Evolutionary conservation across 2,329 filamentous ascomycete species (phyloP), one percentile per base, ranked within the genome.

Genomic region (Colletotrichum tropicicola): DNA sequence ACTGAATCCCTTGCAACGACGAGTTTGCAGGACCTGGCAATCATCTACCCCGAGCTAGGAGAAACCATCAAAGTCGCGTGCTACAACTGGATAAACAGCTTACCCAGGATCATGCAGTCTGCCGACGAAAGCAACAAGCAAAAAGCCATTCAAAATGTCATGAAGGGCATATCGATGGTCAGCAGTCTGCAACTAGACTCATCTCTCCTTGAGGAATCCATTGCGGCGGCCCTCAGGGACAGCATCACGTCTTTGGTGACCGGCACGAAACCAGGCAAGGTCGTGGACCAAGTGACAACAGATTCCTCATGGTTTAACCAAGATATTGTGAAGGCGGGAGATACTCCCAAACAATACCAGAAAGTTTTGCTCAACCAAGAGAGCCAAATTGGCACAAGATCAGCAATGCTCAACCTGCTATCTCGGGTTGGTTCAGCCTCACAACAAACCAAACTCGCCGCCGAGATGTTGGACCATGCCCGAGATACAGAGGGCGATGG

Each of bases 101-200:
- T 99, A 17, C 91, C 95, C 5, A 87, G 94, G 15, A 78, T 93
- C 13, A 94, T 98, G 89, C 93, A 95, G 74, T 88, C 89, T 8
- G 91, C 89, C 69, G 94, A 98, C 71, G 93, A 97, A 70, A 83
- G 84, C n/a, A 82, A 85, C 27, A 97, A 97, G 74, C 85, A 89
- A 66, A 85, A 86, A 59, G 89, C 90, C 2, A 85, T 98, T 25
- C 85, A 86, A 27, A 92, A 95, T 67, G 85, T 99, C n/a, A 87
- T 91, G 13, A 91, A 89, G 49, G 89, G 92, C 0, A 89, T 93
- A 55, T 83, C 87, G 28, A 75, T 95, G 7, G 80, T 96, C 19
- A 85, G 85, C 17, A 82, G 85, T 5, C 81, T 92, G 17, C 85
- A 88, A 5, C 82, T 90, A 23, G 86, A 89, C 59, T 91, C 90